Evolutionary conservation across 1,139 yeast species (phyloP).

Genomic region (Arxiozyma bovina): DNA sequence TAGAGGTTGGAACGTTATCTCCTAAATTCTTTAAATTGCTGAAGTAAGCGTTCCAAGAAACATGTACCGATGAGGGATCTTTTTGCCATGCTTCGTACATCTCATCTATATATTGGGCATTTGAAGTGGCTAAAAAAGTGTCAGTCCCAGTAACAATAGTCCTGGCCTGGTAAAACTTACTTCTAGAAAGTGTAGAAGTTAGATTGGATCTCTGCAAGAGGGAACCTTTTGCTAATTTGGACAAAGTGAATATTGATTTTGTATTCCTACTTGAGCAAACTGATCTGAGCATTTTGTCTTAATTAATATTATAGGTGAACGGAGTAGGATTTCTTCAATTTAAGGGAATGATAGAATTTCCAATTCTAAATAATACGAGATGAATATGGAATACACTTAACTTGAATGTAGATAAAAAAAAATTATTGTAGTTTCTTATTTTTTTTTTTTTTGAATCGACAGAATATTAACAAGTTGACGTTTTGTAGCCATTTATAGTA

Average conservation of each 20-base stretch:
- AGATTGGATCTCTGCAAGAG: neutral
- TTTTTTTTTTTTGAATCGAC: no score
- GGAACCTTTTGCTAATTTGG: neutral
- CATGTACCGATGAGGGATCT: conserved; percentile 87
- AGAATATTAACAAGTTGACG: neutral
- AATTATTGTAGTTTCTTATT: no score
- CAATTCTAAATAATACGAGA: neutral
- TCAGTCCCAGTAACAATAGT: conserved; percentile 34
- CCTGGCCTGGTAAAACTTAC: neutral
- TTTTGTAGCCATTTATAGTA: neutral
- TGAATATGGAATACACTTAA: neutral
- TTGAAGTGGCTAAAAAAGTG: conserved; percentile 72
- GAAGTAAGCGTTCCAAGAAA: conserved; percentile 94
- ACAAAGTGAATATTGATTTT: neutral
- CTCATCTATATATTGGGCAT: conserved; percentile 91
- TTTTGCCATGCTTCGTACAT: conserved; percentile 93
- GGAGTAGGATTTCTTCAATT: neutral
- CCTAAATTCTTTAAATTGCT: conserved; percentile 60
- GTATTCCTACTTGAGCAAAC: neutral
- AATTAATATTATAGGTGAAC: neutral
- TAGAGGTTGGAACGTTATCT: conserved; percentile 56
- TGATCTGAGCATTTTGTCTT: neutral
- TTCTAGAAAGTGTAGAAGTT: neutral
- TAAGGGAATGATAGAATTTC: neutral
- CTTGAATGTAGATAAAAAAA: neutral